Evolutionary conservation across 2,329 filamentous ascomycete genomes (phyloP).

Genomic region (Pseudogymnoascus sp.): DNA sequence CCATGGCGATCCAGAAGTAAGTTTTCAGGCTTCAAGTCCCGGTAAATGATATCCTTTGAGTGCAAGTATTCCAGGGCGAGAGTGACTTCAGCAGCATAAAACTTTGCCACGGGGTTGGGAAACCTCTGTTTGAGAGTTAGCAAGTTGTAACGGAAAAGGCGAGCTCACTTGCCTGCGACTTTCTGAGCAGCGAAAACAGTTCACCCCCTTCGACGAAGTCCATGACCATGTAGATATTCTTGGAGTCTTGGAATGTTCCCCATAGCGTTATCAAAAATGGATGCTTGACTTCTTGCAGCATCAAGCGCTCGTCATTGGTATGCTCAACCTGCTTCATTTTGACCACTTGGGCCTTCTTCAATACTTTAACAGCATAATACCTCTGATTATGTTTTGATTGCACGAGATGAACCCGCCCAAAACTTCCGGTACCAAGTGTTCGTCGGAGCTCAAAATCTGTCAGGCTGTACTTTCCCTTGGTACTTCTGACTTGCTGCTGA

Average conservation of each 20-base stretch:
- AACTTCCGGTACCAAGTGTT: slow-evolving; percentile 92
- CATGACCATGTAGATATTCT: slow-evolving; percentile 99
- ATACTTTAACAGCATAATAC: slow-evolving; percentile 96
- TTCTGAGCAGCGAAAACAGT: slow-evolving; percentile 87
- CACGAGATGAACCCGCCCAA: slow-evolving; percentile 91
- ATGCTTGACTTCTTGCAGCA: slow-evolving; percentile 95
- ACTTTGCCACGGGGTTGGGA: slow-evolving; percentile 96
- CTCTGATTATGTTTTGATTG: slow-evolving; percentile 97
- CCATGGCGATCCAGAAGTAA: slow-evolving; percentile 85
- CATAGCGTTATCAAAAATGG: slow-evolving; percentile 96
- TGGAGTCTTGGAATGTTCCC: slow-evolving; percentile 95
- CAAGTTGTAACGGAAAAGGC: slow-evolving; percentile 10
- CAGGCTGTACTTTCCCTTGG: slow-evolving; percentile 95
- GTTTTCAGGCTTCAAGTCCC: slow-evolving; percentile 94
- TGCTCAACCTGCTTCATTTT: slow-evolving; percentile 99
- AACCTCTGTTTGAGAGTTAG: slow-evolving; percentile 60
- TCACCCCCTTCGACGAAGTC: slow-evolving; percentile 99
- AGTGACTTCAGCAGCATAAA: slow-evolving; percentile 96
- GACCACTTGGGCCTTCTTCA: slow-evolving; percentile 97
- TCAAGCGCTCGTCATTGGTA: slow-evolving; percentile 93
- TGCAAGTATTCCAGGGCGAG: slow-evolving; percentile 93
- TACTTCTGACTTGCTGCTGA: slow-evolving; percentile 49
- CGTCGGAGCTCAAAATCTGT: slow-evolving; percentile 83
- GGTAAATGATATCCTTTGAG: slow-evolving; percentile 92
- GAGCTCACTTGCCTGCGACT: slow-evolving; percentile 61